Percentiles rank a stretch among this genome's conserved stretches.
These are phyloP conservation scores for Rhamnella rubrinervis DNA, from an alignment of 331 rosid species.

Conservation along the genomic window DNA sequence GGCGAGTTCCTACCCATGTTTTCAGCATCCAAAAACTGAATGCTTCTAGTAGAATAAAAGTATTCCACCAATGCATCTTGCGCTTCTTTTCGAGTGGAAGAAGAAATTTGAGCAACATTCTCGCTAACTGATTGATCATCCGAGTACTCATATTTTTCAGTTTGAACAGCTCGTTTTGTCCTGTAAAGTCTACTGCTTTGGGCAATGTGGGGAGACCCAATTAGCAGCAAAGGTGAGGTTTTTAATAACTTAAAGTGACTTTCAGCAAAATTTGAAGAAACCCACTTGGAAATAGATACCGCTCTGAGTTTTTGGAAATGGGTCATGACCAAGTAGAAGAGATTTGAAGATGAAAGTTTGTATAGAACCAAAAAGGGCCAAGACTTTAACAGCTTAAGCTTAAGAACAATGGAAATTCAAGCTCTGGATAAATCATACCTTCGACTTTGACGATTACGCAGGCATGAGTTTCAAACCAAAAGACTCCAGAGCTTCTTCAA, in stretches of 20 bases:
- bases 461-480: not conserved
- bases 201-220: slow-evolving; percentile 22
- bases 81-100: slow-evolving; percentile 39
- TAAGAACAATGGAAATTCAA: not conserved
- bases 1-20: slow-evolving; percentile 73
- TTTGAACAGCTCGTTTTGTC: slow-evolving; percentile 23
- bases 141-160: slow-evolving; percentile 1
- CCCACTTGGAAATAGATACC: slow-evolving; percentile 21
- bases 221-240: slow-evolving; percentile 14
- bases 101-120: slow-evolving; percentile 18
- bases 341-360: not conserved
- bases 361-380: not conserved
- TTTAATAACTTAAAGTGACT: slow-evolving; percentile 10
- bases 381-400: not conserved
- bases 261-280: slow-evolving; percentile 24
- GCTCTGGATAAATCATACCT: slow-evolving; percentile 22
- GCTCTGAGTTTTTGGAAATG: slow-evolving; percentile 37
- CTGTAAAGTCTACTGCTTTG: slow-evolving; percentile 43
- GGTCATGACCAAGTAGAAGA: slow-evolving; percentile 39
- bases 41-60: slow-evolving; percentile 65
- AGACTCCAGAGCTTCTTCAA: not conserved
- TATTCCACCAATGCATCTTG: slow-evolving; percentile 70
- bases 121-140: not conserved
- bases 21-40: slow-evolving; percentile 68
- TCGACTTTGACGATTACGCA: not conserved